A percentile compares a stretch with the other conserved stretches of the same genome.
These are phyloP conservation scores for Escallonia rubra DNA, from an alignment of 129 eudicot species.

Conservation along the genomic window DNA sequence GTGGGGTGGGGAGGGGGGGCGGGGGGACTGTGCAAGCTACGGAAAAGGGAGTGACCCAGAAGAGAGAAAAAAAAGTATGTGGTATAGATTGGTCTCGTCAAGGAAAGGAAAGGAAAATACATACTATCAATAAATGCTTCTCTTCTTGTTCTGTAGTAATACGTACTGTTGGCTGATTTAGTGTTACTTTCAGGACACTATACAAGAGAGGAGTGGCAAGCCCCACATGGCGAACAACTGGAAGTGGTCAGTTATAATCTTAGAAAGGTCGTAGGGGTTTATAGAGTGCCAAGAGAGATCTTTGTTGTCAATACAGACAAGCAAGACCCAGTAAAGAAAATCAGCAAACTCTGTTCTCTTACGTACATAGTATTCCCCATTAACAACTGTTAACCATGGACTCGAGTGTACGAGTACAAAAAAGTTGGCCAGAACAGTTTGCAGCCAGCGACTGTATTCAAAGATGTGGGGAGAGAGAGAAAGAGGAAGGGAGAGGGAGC, in stretches of 20 bases:
- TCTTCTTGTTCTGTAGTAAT: too few relatives aligned
- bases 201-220: neutral
- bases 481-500: neutral
- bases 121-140: too few relatives aligned
- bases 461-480: conserved; percentile 8
- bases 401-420: neutral
- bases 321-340: neutral
- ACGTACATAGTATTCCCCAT: conserved; percentile 22
- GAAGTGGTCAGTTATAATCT: conserved; percentile 3
- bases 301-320: conserved; percentile 6
- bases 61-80: too few relatives aligned
- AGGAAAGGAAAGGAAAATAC: too few relatives aligned
- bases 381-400: neutral
- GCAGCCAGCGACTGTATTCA: neutral
- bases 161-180: too few relatives aligned
- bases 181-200: neutral
- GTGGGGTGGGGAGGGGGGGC: too few relatives aligned
- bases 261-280: neutral
- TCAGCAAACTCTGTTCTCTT: conserved; percentile 1
- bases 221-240: conserved; percentile 1
- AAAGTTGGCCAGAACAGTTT: neutral
- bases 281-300: neutral
- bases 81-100: too few relatives aligned
- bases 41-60: too few relatives aligned
- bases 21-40: too few relatives aligned